Evolutionary conservation across 805 yeast species (phyloP), one percentile per base, ranked within the genome.

Genomic region (Kluyveromyces siamensis): DNA sequence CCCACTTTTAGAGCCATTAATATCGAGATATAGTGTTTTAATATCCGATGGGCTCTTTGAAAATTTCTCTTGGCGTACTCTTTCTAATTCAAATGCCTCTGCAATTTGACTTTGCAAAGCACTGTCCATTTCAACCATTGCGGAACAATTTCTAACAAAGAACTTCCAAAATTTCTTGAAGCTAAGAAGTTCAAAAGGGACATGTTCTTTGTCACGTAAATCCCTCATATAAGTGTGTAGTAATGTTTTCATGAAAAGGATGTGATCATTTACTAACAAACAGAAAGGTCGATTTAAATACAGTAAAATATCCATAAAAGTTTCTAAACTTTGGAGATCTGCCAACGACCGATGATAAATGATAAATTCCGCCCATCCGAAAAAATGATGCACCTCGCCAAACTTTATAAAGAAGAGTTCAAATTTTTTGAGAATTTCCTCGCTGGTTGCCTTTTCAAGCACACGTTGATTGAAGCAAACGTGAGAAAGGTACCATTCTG

Each of bases 401-500:
- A 54, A 58, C 41, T 48, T 54, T 10, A 46, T 44, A 48, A 57
- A 66, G 47, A 58, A 62, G 27, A 53, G 52, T 45, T 55, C 50
- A 39, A 54, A 61, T 17, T 52, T 59, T 35, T 54, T 52, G 11
- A 61, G 35, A 8, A 64, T 35, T 6, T 44, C 52, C 11, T 47
- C 33, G 37, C 49, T 59, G 38, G 56, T 52, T 1, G 52, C 39
- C 2, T 45, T n/a, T 10, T 51, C 46, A 10, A 46, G 43, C 11
- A 60, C 60, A 2, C 63, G 59, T 1, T 69, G 62, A 1, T 63
- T 61, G 0, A 61, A 50, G 50, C 76, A 74, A 17, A 76, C 58
- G 39, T 66, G 69, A 21, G 67, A 67, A 4, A 80, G 69, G 41
- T 74, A 60, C 79, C 79, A 75, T 54, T 75, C 77, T 2, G 74